Base-by-base conservation (phyloP, 306 rosid species). In the Medicago arabica region DNA sequence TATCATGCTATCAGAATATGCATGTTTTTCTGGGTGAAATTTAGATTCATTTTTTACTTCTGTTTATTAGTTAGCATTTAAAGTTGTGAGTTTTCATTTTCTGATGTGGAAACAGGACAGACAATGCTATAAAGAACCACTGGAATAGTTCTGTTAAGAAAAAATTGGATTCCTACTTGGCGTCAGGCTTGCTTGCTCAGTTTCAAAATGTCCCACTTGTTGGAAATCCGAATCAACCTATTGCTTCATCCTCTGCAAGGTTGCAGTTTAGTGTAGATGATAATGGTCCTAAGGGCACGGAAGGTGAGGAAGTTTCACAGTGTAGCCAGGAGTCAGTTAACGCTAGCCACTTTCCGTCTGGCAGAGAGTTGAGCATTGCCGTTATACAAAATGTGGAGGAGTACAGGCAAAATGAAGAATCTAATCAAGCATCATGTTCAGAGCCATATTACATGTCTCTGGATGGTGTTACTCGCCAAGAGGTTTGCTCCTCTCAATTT, bases 91-190 rank as follows among this genome's bases (percentile, higher is more conserved):
- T 8, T 8, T 74, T 15, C 60, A 68, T 80, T 40, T 85, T 78
- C 76, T 79, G 78, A 54, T 74, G 71, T 87, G 82, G 82, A 44
- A 81, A 95, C 99, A 96, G 99, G 94, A 89, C 99, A 76, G 99
- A 96, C 91, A 96, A 96, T 84, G 83, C 99, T 63, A 96, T 96
- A 85, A 96, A 96, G 88, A 96, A 96, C 71, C 99, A 96, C 78
- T 96, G 99, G 99, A 92, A 96, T 83, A 96, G 99, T 86, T 96
- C 99, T 77, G 99, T 96, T 12, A 96, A 91, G 77, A 96, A 96
- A 85, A 96, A 96, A 87, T 81, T 96, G 89, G 99, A 96, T 83
- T 92, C 98, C 63, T 96, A 96, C 89, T 86, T 92, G 85, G 90
- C 96, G 11, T 90, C 99, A 0, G 99, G 99, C 80, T 82, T 96